Conservation (phyloP, 495 filamentous ascomycete genomes). For the Talaromyces ruber region DNA sequence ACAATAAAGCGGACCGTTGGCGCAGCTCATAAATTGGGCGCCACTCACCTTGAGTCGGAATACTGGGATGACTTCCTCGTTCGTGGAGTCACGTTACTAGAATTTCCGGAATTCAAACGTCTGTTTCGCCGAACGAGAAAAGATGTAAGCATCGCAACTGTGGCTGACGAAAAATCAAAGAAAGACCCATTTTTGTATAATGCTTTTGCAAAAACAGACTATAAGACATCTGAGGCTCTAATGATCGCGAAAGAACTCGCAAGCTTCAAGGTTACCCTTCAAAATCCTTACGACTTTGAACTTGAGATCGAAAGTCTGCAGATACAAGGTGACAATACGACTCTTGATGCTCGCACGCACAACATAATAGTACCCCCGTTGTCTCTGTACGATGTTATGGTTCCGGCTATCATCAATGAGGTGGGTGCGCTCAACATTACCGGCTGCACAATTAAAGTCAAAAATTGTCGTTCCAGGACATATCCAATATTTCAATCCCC, state of each 20-base stretch:
- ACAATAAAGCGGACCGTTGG: constrained; percentile 79
- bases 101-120: constrained; percentile 40
- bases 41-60: constrained; percentile 60
- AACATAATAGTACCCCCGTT: constrained; percentile 67
- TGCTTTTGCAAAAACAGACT: constrained; percentile 65
- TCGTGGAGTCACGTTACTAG: constrained; percentile 63
- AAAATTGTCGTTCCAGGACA: constrained; percentile 67
- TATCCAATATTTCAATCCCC: constrained; percentile 76
- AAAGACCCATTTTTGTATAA: constrained; percentile 91
- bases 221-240: constrained; percentile 51
- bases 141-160: constrained; percentile 56
- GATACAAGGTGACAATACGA: constrained; percentile 62
- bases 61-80: constrained; percentile 97
- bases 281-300: constrained; percentile 92
- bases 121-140: constrained; percentile 64
- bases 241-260: constrained; percentile 70
- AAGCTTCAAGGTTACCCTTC: constrained; percentile 70
- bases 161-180: constrained; percentile 36
- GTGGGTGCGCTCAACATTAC: constrained; percentile 63
- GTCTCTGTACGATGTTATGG: constrained; percentile 65
- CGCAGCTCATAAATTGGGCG: constrained; percentile 64
- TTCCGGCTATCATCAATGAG: constrained; percentile 57
- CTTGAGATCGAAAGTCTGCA: constrained; percentile 75
- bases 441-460: constrained; percentile 71
- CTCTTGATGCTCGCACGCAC: constrained; percentile 57